phyloP scores from a whole-genome alignment of 108 stramenopile genomes.

The Cylindrotheca fusiformis region DNA sequence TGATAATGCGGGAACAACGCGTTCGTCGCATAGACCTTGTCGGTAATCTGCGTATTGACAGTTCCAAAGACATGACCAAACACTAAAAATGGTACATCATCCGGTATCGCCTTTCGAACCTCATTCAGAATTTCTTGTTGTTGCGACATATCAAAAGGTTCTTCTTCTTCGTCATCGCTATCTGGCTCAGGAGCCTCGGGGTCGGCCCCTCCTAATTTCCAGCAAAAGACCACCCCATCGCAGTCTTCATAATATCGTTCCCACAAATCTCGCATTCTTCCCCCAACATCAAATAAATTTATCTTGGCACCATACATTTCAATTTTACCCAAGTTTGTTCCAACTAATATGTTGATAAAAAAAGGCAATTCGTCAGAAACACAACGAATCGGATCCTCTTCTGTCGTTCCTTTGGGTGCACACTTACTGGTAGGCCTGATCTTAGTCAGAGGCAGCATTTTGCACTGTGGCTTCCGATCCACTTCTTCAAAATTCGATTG shows the following conservation, averaged over 20 bases:
- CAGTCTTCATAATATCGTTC: constrained; percentile 78
- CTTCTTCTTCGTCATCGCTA: constrained; percentile 34
- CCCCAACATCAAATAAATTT: constrained; percentile 74
- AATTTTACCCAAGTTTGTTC: constrained; percentile 75
- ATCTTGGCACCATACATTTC: constrained; percentile 65
- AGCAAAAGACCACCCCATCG: constrained; percentile 76
- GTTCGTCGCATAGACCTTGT: constrained; percentile 29
- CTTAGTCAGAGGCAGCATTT: constrained; percentile 69
- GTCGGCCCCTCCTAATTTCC: constrained; percentile 31
- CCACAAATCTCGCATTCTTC: constrained; percentile 75
- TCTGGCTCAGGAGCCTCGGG: constrained; percentile 21
- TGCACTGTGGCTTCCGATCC: constrained; percentile 36
- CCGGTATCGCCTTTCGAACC: constrained; percentile 37
- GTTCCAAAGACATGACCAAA: constrained; percentile 43
- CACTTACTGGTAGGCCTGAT: constrained; percentile 75
- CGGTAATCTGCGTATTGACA: constrained; percentile 13
- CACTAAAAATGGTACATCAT: constrained; percentile 53
- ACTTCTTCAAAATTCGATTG: constrained; percentile 22
- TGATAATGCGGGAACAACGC: constrained; percentile 41
- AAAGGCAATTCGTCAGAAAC: no score
- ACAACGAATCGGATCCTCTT: no score
- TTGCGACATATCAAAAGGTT: constrained; percentile 16
- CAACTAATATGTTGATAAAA: no score
- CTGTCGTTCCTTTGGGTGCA: no score
- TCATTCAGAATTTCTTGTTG: constrained; percentile 37